These are phyloP conservation scores for Neurospora intermedia DNA, from an alignment of 495 filamentous ascomycete genomes.

Conservation along the genomic window DNA sequence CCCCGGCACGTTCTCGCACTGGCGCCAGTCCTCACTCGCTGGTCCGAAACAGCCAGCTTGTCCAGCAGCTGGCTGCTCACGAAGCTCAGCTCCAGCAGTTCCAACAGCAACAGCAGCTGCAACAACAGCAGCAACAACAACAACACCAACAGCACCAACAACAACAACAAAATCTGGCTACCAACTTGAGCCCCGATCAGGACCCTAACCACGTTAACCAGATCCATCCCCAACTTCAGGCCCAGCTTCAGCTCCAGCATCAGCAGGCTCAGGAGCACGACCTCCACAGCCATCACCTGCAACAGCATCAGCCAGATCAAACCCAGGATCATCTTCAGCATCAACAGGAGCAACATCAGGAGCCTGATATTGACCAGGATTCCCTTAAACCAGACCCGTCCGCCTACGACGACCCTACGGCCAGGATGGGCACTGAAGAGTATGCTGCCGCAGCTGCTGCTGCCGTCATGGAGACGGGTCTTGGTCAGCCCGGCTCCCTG, in stretches of 20 bases:
- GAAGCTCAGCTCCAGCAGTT: conserved; percentile 1
- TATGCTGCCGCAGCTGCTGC: conserved; percentile 29
- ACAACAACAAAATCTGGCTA: neutral
- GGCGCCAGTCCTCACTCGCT: conserved; percentile 9
- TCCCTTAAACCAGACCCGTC: conserved; percentile 42
- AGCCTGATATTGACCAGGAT: conserved; percentile 45
- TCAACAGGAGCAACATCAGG: neutral
- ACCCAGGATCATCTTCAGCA: neutral
- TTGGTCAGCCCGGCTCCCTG: conserved; percentile 2
- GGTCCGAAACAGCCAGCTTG: conserved; percentile 6
- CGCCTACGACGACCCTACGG: conserved; percentile 37
- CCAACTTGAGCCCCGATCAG: conserved; percentile 4
- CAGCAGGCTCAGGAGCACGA: conserved; percentile 24
- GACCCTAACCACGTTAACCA: neutral
- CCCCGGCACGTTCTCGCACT: conserved; percentile 19
- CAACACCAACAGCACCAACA: neutral
- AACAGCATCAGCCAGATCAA: neutral
- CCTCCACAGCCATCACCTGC: neutral
- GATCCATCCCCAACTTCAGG: conserved; percentile 8
- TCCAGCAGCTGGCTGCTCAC: conserved; percentile 3
- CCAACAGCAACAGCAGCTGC: neutral
- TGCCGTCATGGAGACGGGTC: conserved; percentile 23
- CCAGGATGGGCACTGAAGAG: conserved; percentile 30
- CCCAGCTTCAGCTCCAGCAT: conserved; percentile 14
- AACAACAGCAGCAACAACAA: neutral